Evolutionary conservation across 306 rosid species (phyloP), one percentile per base, ranked within the genome.

Genomic region (Myrica gale): DNA sequence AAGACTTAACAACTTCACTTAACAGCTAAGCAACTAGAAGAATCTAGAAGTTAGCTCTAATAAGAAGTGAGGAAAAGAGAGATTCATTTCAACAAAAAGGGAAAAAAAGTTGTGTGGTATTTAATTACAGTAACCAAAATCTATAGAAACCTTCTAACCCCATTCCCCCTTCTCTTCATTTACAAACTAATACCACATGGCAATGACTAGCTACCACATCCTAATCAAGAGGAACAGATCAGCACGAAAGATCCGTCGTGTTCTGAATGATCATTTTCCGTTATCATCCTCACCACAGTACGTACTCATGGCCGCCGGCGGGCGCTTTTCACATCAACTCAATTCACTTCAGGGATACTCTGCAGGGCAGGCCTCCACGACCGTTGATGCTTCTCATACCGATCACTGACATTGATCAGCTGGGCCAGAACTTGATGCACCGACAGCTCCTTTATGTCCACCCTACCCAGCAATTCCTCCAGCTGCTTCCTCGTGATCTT

Each of bases 401-500:
- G 78, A 50, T 69, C 79, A 6, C 89, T 77, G 11, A 72, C 82
- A 5, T 51, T 43, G 26, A 90, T 74, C 83, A 92, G 67, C 20
- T 86, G 89, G 0, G 86, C 77, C 80, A 90, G 69, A 54, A 90
- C 84, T 68, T 92, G 88, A 0, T 90, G 86, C 23, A 86, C 83
- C 6, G 90, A 81, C 73, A 89, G 61, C 13, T 87, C 96, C 26
- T 82, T 90, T 44, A 80, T 71, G 8, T 88, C 89, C 52, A 71
- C 80, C 58, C 74, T 89, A 1, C 89, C 87, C 17, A 90, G 57
- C 77, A 90, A 78, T 73, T 82, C 86, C 73, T 88, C 85, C 77
- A 90, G 21, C 62, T 90, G 89, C 70, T 86, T 92, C 96, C 86
- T 92, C 26, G 94, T 84, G 44, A 92, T 92, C 89, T 87, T 92